phyloP scores from a whole-genome alignment of 2,329 filamentous ascomycete species.

The Xenosphaeropsis pyriputrescens region DNA sequence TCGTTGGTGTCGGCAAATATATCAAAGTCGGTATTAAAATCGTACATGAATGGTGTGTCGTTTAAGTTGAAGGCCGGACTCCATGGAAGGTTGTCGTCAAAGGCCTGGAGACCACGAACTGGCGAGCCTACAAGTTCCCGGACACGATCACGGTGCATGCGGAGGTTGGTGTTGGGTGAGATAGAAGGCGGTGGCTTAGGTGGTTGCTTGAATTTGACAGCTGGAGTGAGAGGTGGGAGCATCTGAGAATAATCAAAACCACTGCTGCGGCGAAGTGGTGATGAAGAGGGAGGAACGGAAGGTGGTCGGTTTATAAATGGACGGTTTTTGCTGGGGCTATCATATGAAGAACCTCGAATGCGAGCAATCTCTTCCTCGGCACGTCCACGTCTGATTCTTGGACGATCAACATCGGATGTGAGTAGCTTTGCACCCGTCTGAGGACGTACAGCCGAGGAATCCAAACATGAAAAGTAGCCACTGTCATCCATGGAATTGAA shows the following conservation, averaged over 20 bases:
- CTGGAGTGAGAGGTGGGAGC: constrained; percentile 67
- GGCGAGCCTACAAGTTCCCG: constrained; percentile 71
- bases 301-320: constrained; percentile 23
- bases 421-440: constrained; percentile 48
- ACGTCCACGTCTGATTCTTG: constrained; percentile 71
- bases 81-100: constrained; percentile 41
- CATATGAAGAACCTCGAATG: constrained; percentile 81
- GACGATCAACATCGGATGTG: constrained; percentile 69
- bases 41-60: constrained; percentile 37
- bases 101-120: constrained; percentile 34
- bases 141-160: constrained; percentile 75
- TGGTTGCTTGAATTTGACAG: constrained; percentile 62
- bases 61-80: constrained; percentile 55
- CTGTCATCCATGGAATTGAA: constrained; percentile 77
- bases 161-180: constrained; percentile 85
- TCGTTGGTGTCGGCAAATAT: constrained; percentile 35
- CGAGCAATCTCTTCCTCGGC: constrained; percentile 94
- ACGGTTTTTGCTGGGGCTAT: constrained; percentile 68
- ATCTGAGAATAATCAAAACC: constrained; percentile 39
- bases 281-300: constrained; percentile 43
- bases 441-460: constrained; percentile 74
- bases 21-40: constrained; percentile 41
- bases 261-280: constrained; percentile 39
- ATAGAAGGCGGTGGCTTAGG: constrained; percentile 51
- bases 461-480: constrained; percentile 91